Base-by-base conservation (phyloP, 441 rosid species). In the Eutrema salsugineum region DNA sequence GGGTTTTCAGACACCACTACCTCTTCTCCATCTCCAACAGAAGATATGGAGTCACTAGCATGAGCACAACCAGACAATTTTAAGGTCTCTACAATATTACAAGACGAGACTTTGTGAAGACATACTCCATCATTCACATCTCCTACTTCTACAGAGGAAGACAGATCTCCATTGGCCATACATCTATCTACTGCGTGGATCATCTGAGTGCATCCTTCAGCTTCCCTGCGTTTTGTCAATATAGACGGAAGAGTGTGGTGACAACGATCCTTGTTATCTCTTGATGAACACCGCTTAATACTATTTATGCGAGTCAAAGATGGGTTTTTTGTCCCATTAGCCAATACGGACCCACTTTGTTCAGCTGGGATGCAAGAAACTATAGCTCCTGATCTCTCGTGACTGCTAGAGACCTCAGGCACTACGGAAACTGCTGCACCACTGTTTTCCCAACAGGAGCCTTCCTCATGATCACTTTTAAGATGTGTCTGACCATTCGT, bases 231-330 rank as follows among this genome's bases (percentile, higher is more conserved):
- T 73, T 90, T 91, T 75, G 84, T 88, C 35, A 88, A 67, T 64
- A 91, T 85, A 71, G 97, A 87, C 33, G 89, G 83, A 81, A 88
- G 85, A 82, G 83, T 87, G 43, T 85, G 77, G 69, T 80, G 85
- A 66, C 84, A 88, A 58, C 53, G 65, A 47, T 61, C 70, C 38
- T 28, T 56, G 78, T 56, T 71, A 62, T 75, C 84, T 72, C 69
- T 79, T 42, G 73, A 77, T 63, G 86, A 75, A 75, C 88, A 83
- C 75, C 68, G 80, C 32, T 68, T 81, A 15, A 71, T 78, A 63
- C 66, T 66, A 17, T 49, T 70, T 57, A 72, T 22, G 53, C 78
- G 67, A 55, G 68, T 73, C 68, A 70, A 77, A 76, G 78, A 56
- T 63, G 80, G 72, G 70, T 44, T 72, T 70, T 68, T 79, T 27